These are phyloP conservation scores for Trichophaea hybrida DNA, from an alignment of 2,329 filamentous ascomycete species.

Conservation along the genomic window DNA sequence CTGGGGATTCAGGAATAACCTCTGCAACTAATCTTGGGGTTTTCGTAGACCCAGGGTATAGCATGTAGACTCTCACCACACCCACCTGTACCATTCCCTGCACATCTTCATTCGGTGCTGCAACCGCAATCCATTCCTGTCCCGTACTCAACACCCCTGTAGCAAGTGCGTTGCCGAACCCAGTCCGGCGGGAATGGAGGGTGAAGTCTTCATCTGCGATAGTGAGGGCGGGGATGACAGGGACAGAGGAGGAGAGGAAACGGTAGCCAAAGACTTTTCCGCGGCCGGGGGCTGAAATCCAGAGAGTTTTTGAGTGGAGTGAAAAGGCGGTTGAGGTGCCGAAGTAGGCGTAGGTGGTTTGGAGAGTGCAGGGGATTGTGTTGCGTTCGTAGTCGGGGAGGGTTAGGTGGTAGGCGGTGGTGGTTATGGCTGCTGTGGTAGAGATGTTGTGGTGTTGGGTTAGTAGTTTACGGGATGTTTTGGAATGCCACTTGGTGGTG, in stretches of 20 bases:
- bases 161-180: constrained; percentile 19
- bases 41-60: not conserved
- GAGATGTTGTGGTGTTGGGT: not conserved
- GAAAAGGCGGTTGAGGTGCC: constrained; percentile 17
- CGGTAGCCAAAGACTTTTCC: constrained; percentile 19
- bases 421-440: too few relatives aligned
- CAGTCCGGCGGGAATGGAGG: constrained; percentile 1
- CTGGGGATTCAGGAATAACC: constrained; percentile 5
- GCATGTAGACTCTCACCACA: constrained; percentile 16
- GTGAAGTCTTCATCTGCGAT: not conserved
- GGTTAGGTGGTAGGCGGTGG: not conserved
- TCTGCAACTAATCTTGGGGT: constrained; percentile 10
- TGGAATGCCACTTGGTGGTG: not conserved
- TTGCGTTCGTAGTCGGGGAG: constrained; percentile 3
- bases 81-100: constrained; percentile 14
- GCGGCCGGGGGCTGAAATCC: constrained; percentile 21
- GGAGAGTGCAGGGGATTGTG: not conserved
- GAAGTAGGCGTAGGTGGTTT: constrained; percentile 21
- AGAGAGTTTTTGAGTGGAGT: constrained; percentile 5
- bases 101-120: constrained; percentile 15
- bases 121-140: constrained; percentile 21
- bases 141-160: constrained; percentile 11
- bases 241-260: constrained; percentile 1
- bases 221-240: not conserved
- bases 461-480: not conserved